Evolutionary conservation across 2,329 filamentous ascomycete species (phyloP), one percentile per base, ranked within the genome.

Genomic region (Ilyonectria robusta): DNA sequence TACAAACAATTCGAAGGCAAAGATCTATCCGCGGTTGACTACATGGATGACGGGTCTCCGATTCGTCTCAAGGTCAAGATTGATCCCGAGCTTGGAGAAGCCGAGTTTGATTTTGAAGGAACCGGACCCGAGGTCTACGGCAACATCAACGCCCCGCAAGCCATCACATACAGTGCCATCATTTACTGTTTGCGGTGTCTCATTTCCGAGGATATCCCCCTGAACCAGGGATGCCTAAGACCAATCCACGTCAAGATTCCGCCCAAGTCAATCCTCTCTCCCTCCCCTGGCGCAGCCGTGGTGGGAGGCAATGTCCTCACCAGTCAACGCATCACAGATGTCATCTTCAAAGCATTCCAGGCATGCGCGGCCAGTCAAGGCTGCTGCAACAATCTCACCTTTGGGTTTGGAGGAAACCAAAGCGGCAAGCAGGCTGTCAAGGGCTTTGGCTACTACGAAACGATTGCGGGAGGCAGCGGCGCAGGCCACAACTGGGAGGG

Each of bases 11-110:
- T 95, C 72, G 86, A 90, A 72, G 92, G 92, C 9, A 87, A 89
- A 62, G 89, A 93, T 48, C 84, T 96, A 1, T 88, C 88, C 3
- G 92, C 93, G 0, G 83, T 91, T 5, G 93, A 96, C 73, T 92
- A 91, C 79, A 95, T 96, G 93, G 93, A 96, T 74, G 93, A 96
- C 68, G 93, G 93, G 6, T 92, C 88, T 3, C 93, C 93, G 0
- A 95, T 96, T 72, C 84, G 86, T 46, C 85, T 96, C 3, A 92
- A 90, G 70, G 86, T 96, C 62, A 92, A 87, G 1, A 96, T 96
- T 66, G 89, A 95, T 72, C 87, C 88, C 0, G 86, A 91, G 0
- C 91, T 92, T 67, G 93, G 93, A 26, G 93, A 94, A 68, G 93
- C 93, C 0, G 84, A 92, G 1, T 96, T 96, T 72, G 93, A 96